Conservation (phyloP, 179 eudicot genomes). For the Vitellaria paradoxa region DNA sequence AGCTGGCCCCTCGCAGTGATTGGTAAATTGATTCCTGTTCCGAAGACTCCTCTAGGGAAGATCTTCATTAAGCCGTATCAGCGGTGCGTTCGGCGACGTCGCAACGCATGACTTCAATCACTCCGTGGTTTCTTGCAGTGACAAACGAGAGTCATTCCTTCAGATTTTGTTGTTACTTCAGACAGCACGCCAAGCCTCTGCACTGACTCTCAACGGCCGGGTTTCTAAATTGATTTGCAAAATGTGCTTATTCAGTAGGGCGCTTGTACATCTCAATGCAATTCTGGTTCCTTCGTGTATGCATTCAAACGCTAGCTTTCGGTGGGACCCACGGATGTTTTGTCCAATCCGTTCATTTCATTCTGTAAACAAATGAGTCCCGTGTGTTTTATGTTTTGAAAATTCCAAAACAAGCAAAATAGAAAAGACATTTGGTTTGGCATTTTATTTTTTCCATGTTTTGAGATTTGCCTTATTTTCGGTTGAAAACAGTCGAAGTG, state of each 20-base stretch:
- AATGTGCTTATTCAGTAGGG: neutral
- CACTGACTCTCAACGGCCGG: neutral
- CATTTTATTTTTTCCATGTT: no score
- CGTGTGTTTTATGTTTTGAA: no score
- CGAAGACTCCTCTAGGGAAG: constrained; percentile 70
- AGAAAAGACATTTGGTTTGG: no score
- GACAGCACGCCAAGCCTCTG: neutral
- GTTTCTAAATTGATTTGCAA: neutral
- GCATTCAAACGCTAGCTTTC: no score
- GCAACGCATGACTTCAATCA: constrained; percentile 22
- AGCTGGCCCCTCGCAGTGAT: constrained; percentile 88
- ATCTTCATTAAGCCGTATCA: constrained; percentile 57
- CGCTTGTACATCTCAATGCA: neutral
- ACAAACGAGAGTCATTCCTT: neutral
- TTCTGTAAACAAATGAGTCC: no score
- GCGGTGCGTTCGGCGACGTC: constrained; percentile 39
- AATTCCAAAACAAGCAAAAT: no score
- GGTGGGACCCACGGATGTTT: no score
- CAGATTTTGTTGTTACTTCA: neutral
- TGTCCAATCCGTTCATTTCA: no score
- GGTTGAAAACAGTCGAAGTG: no score
- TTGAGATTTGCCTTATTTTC: no score
- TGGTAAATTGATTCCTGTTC: constrained; percentile 87
- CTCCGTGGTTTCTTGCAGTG: neutral
- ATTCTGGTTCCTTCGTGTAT: neutral